Base-by-base conservation (phyloP, 305 asterid genomes). In the Fraxinus ornus region DNA sequence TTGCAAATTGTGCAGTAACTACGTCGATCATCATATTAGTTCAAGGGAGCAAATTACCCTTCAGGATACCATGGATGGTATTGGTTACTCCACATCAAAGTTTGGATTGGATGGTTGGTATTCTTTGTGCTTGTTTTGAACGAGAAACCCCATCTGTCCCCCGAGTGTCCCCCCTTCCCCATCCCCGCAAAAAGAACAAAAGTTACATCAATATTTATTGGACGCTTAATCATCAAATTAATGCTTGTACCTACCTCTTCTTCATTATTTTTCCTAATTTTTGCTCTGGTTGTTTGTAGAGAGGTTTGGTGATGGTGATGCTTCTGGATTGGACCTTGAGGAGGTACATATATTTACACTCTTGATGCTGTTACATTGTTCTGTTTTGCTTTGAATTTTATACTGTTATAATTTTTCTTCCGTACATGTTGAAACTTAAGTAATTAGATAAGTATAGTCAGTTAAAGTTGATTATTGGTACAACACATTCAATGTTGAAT, bases 231-330 rank as follows among this genome's bases (percentile, higher is more conserved):
- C 68, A 79, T 62, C 37, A 21, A 64, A 70, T 64, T 60, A 76
- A 32, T 83, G 79, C 10, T 75, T 55, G 44, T 72, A 47, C 7
- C 7, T 78, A 24, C 76, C 44, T 70, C 22, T 30, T 10, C 76
- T 70, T 10, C 76, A 35, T 70, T n/a, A 15, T 47, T 80, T 19
- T 47, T 66, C 64, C 75, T 86, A 66, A 87, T 73, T 81, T 80
- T 62, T 80, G 49, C 19, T 80, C 73, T n/a, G 85, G 80, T 86
- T 86, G 62, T 83, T 86, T 37, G 70, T 91, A 97, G 99, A 97
- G 95, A 93, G 98, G 89, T 97, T 97, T 86, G 99, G 99, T 60
- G 98, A 95, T 80, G 98, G 95, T n/a, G 99, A 97, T 81, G 90
- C 98, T 71, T 90, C 94, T 76, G 97, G 98, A 70, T 86, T 97